A percentile compares a stretch with the other conserved stretches of the same genome.
These are phyloP conservation scores for Nitzschia sp. DNA, from an alignment of 108 stramenopile genomes.

Conservation along the genomic window DNA sequence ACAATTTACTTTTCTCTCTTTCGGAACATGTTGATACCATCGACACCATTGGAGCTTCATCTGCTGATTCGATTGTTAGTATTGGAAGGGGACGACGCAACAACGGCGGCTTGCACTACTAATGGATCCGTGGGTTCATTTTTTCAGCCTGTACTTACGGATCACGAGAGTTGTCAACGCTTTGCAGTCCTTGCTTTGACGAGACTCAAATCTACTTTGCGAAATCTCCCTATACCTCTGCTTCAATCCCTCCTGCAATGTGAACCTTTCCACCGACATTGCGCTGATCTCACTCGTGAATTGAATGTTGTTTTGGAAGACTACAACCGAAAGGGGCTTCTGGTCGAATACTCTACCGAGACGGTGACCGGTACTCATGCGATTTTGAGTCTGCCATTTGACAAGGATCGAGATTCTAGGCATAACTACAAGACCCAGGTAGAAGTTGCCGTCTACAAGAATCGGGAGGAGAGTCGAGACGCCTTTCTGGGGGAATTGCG, in stretches of 20 bases:
- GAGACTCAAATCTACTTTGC: slow-evolving; percentile 21
- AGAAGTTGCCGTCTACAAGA: slow-evolving; percentile 59
- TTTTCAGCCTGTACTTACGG: slow-evolving; percentile 26
- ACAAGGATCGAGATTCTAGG: slow-evolving; percentile 68
- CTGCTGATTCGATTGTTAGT: slow-evolving; percentile 62
- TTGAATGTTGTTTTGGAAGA: background rate
- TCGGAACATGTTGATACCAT: slow-evolving; percentile 62
- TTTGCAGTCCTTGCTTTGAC: slow-evolving; percentile 26
- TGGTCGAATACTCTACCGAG: slow-evolving; percentile 12
- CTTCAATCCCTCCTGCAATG: slow-evolving; percentile 20
- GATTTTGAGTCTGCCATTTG: slow-evolving; percentile 73
- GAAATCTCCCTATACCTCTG: slow-evolving; percentile 9
- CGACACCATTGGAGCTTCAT: slow-evolving; percentile 69
- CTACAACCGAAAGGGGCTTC: background rate
- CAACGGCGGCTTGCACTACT: background rate
- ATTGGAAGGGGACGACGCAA: slow-evolving; percentile 2
- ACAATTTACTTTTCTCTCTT: slow-evolving; percentile 61
- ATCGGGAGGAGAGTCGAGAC: slow-evolving; percentile 77
- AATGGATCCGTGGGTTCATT: background rate
- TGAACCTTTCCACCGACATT: slow-evolving; percentile 17
- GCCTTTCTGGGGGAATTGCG: slow-evolving; percentile 74
- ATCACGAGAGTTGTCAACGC: slow-evolving; percentile 33
- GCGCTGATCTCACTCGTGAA: slow-evolving; percentile 20
- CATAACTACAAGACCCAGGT: slow-evolving; percentile 65
- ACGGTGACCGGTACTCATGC: slow-evolving; percentile 37